Percentiles rank a stretch among this genome's conserved stretches.
Evolutionary conservation across 306 rosid genomes (phyloP).

Genomic region (Vigna trinervia): DNA sequence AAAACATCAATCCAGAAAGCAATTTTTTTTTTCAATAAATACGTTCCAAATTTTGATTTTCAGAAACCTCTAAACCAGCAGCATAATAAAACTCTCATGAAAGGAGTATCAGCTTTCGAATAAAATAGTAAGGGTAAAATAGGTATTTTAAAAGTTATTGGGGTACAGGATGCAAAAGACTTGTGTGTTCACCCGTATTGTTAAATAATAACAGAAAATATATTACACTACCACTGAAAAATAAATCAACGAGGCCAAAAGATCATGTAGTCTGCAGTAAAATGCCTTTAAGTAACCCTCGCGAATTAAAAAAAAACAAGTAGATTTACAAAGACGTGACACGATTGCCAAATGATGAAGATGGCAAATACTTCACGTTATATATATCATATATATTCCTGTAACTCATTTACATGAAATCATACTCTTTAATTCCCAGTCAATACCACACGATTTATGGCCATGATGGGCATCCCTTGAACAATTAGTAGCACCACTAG

Average conservation of each 20-base stretch:
- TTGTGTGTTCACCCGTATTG: no score
- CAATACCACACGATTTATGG: conserved; percentile 24
- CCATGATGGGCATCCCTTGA: conserved; percentile 33
- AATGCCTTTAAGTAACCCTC: neutral
- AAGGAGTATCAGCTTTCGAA: no score
- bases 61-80: no score
- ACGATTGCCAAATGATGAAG: conserved; percentile 18
- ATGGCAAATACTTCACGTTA: conserved; percentile 8
- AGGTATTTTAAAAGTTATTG: no score
- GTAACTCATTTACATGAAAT: conserved; percentile 45
- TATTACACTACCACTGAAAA: neutral
- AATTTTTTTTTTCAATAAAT: no score
- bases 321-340: neutral
- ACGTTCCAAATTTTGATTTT: no score
- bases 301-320: no score
- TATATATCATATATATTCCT: neutral
- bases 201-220: no score
- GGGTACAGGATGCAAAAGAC: no score
- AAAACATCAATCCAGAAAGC: no score
- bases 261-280: neutral
- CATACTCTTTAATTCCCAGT: conserved; percentile 3
- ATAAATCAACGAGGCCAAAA: neutral
- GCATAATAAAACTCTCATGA: no score
- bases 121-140: no score
- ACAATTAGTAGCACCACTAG: conserved; percentile 35